phyloP scores from a whole-genome alignment of 805 yeast genomes.

The Lipomyces kockii region DNA sequence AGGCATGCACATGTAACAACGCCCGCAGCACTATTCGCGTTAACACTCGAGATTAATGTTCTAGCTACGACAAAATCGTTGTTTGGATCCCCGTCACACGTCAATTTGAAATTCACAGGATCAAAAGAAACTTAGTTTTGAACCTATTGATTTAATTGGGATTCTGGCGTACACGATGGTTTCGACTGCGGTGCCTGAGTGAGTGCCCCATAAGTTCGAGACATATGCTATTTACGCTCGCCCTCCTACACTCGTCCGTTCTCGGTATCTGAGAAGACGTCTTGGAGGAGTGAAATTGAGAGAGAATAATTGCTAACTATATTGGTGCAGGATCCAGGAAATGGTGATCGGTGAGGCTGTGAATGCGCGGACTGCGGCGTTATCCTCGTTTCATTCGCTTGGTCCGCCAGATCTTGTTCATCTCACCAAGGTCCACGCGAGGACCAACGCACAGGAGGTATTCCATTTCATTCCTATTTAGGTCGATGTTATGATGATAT shows the following conservation, averaged over 20 bases:
- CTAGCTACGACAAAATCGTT: too few relatives aligned
- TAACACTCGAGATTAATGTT: too few relatives aligned
- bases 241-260: not conserved
- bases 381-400: conserved; percentile 55
- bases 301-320: not conserved
- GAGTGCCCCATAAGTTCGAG: not conserved
- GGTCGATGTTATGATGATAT: conserved; percentile 43
- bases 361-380: conserved; percentile 52
- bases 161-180: conserved; percentile 7
- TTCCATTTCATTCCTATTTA: conserved; percentile 52
- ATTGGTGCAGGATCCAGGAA: conserved; percentile 52
- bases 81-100: not conserved
- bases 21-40: too few relatives aligned
- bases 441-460: conserved; percentile 52
- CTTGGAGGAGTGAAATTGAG: not conserved
- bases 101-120: not conserved
- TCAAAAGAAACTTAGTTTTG: not conserved
- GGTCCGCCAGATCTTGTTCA: conserved; percentile 80
- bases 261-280: not conserved
- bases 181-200: conserved; percentile 17
- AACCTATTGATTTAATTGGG: not conserved
- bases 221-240: too few relatives aligned
- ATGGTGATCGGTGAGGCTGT: conserved; percentile 58
- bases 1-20: too few relatives aligned
- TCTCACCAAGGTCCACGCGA: conserved; percentile 50